Evolutionary conservation across 1,284 basidiomycete species (phyloP), one percentile per base, ranked within the genome.

Genomic region (Meira nashicola): DNA sequence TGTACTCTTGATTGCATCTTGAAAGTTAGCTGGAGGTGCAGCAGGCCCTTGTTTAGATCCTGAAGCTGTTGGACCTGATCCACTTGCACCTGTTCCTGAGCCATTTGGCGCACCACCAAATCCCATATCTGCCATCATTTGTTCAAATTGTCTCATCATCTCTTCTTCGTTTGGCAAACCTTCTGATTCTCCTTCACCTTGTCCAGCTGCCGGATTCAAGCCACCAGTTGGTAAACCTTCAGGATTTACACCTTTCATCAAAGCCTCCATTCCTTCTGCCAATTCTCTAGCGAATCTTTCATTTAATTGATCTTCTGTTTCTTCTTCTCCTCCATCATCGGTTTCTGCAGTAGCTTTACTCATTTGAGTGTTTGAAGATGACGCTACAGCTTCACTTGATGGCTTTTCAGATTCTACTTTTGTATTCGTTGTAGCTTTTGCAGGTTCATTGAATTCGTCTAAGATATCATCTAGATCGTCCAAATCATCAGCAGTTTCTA

Each of bases 181-280:
- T 23, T 68, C 51, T 9, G 40, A 21, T 14, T 44, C 46, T 43
- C 21, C 60, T 25, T 38, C 56, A 33, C 51, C 53, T 7, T 39
- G 49, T 1, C 40, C 61, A 2, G 59, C 49, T n/a, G 49, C 51
- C 2, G 43, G 39, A 7, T 38, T 49, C 37, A 43, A 50, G n/a
- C 38, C 40, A 19, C 52, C 55, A 21, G 64, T 52, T 14, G 57
- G 44, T 21, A 67, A 58, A 21, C 59, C 25, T 40, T 63, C 58
- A 21, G 46, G 46, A 17, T 3, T 23, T 9, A 94, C 82, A 71
- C 86, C 87, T 19, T 83, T 83, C 82, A 95, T 85, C 48, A 95
- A 82, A n/a, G 81, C 82, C 75, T 91, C 89, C 91, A 96, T 94
- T 37, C 86, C 88, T 72, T 84, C 82, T 6, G 87, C 85, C 47